Percentiles rank a stretch among this genome's conserved stretches.
Conservation (phyloP, 2,329 filamentous ascomycete genomes). For the Pestalotiopsis sp. region DNA sequence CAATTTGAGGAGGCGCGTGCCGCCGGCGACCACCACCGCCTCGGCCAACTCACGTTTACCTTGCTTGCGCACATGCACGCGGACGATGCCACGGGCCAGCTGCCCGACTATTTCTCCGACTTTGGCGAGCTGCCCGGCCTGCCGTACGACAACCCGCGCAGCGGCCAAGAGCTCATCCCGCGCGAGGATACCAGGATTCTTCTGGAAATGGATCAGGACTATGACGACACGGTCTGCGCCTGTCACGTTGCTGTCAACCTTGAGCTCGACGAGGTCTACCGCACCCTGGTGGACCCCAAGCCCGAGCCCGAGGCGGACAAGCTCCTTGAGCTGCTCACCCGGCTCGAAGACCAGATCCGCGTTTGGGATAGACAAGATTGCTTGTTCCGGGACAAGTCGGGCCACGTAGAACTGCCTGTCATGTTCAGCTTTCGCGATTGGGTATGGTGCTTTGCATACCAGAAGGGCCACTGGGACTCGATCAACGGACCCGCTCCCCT, state of each 20-base stretch:
- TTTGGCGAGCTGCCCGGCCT: constrained; percentile 18
- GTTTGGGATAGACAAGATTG: constrained; percentile 13
- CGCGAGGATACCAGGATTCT: constrained; percentile 21
- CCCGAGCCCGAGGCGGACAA: constrained; percentile 13
- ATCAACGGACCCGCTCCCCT: neutral
- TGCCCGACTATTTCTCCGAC: constrained; percentile 2
- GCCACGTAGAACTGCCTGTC: constrained; percentile 7
- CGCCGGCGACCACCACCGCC: constrained; percentile 14
- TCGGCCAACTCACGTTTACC: constrained; percentile 16
- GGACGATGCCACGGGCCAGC: neutral
- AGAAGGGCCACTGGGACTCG: neutral
- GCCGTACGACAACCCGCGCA: constrained; percentile 14
- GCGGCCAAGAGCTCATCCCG: constrained; percentile 18
- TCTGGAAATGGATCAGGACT: constrained; percentile 8
- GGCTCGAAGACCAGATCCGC: constrained; percentile 12
- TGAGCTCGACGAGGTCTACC: constrained; percentile 13
- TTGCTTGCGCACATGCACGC: neutral
- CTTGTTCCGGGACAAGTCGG: neutral
- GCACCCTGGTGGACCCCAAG: neutral
- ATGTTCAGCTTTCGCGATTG: constrained; percentile 14
- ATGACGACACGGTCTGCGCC: neutral
- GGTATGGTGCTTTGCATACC: neutral
- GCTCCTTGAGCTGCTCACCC: constrained; percentile 17
- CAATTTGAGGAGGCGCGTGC: constrained; percentile 16
- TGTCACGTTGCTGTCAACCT: constrained; percentile 17